phyloP scores from a whole-genome alignment of 2,329 filamentous ascomycete species.

The Orbilia oligospora region DNA sequence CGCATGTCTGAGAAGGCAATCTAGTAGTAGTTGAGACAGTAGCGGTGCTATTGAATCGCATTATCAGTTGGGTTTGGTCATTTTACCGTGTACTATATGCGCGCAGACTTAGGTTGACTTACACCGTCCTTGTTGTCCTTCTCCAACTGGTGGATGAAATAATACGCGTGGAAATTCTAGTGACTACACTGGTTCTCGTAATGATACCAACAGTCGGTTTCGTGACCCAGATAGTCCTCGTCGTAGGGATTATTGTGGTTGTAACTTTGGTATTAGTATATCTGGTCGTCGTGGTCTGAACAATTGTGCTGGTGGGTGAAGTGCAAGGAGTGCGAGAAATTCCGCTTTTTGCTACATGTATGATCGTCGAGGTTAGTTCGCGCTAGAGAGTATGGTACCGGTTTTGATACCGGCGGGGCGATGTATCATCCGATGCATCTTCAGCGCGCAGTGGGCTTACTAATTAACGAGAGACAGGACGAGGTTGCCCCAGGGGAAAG shows the following conservation, averaged over 20 bases:
- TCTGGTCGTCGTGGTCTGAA: neutral
- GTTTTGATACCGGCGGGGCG: no score
- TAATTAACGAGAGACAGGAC: conserved; percentile 16
- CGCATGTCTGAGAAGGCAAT: conserved; percentile 13
- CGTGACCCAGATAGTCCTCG: conserved; percentile 5
- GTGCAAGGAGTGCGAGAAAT: conserved; percentile 25
- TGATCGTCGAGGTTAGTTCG: neutral
- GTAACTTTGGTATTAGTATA: conserved; percentile 13
- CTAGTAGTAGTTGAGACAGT: conserved; percentile 11
- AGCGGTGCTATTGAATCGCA: conserved; percentile 6
- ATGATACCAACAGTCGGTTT: conserved; percentile 3
- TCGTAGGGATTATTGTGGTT: neutral
- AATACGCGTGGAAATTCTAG: conserved; percentile 8
- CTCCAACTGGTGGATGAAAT: neutral
- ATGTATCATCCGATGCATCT: no score
- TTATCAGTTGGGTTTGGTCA: neutral
- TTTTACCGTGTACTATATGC: neutral
- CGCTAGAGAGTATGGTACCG: neutral
- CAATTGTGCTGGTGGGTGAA: conserved; percentile 5
- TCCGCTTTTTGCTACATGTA: neutral
- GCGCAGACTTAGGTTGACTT: neutral
- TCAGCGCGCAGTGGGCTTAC: conserved; percentile 24
- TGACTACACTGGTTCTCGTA: conserved; percentile 18
- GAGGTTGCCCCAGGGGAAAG: neutral
- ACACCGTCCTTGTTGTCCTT: conserved; percentile 9